phyloP scores from a whole-genome alignment of 805 yeast genomes.

The Hanseniaspora pseudoguilliermondii region DNA sequence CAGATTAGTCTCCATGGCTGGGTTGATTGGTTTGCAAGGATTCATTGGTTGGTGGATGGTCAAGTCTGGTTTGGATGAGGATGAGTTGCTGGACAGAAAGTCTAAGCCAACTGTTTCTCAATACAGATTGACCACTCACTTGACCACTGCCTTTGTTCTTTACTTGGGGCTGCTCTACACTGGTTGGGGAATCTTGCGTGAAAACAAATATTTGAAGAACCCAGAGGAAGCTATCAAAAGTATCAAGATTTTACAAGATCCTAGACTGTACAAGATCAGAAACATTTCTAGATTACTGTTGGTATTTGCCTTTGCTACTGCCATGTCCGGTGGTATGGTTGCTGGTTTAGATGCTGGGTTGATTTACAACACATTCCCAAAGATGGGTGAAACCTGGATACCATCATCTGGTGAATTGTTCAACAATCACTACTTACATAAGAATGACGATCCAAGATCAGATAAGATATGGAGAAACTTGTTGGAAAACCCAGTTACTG shows the following conservation, averaged over 20 bases:
- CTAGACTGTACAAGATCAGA: conserved; percentile 47
- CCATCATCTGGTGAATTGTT: conserved; percentile 72
- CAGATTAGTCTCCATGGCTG: conserved; percentile 59
- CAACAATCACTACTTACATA: conserved; percentile 58
- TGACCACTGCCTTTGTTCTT: conserved; percentile 81
- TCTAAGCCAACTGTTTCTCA: conserved; percentile 97
- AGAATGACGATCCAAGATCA: conserved; percentile 38
- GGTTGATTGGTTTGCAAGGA: conserved; percentile 82
- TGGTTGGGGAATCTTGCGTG: conserved; percentile 71
- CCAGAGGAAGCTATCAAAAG: conserved; percentile 45
- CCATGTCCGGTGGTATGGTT: conserved; percentile 95
- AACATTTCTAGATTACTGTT: conserved; percentile 43
- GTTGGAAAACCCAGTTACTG: conserved; percentile 91
- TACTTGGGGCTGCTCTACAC: conserved; percentile 86
- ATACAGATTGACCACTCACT: conserved; percentile 83
- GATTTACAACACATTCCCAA: conserved; percentile 91
- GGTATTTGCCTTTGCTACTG: conserved; percentile 68
- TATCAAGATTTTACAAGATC: conserved; percentile 48
- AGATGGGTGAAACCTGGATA: conserved; percentile 75
- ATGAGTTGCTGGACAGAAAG: conserved; percentile 60
- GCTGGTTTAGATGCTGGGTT: conserved; percentile 97
- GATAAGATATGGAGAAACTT: conserved; percentile 86
- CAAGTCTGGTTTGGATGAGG: conserved; percentile 78
- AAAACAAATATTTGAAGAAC: conserved; percentile 51
- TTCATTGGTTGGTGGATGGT: conserved; percentile 99